Evolutionary conservation across 352 stramenopile species (phyloP).

Genomic region (Globisporangium echinulatum): DNA sequence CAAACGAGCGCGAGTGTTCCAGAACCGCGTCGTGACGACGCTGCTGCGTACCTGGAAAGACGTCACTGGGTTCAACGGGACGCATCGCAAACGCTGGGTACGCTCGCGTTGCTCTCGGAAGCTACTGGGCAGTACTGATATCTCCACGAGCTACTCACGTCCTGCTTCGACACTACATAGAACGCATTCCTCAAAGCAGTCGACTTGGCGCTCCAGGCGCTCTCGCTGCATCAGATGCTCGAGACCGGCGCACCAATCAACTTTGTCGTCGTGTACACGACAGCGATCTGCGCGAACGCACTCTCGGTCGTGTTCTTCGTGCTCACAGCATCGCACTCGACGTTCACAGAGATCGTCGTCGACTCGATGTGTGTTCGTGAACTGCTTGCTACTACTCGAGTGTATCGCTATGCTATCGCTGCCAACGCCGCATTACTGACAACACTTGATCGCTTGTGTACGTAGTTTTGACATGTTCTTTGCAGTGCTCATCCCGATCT

Average conservation of each 20-base stretch:
- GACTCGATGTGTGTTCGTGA: constrained; percentile 14
- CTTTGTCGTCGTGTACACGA: constrained; percentile 11
- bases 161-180: constrained; percentile 3
- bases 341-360: constrained; percentile 22
- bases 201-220: constrained; percentile 18
- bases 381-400: background rate
- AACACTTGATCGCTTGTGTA: too few species aligned
- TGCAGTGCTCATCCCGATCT: constrained; percentile 22
- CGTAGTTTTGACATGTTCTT: constrained; percentile 24
- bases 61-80: constrained; percentile 17
- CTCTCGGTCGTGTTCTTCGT: constrained; percentile 14
- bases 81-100: constrained; percentile 29
- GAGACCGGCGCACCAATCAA: constrained; percentile 13
- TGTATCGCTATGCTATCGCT: too few species aligned
- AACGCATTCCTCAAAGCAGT: constrained; percentile 22
- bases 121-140: too few species aligned
- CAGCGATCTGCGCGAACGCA: constrained; percentile 14
- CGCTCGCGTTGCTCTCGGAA: background rate
- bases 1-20: background rate
- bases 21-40: constrained; percentile 1
- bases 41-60: constrained; percentile 8
- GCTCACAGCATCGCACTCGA: constrained; percentile 3
- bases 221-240: constrained; percentile 19
- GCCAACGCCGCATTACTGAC: too few species aligned
- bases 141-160: background rate